A percentile compares a stretch with the other conserved stretches of the same genome.
Evolutionary conservation across 139 green algal species (phyloP).

Genomic region (Astrephomene gubernaculifera): DNA sequence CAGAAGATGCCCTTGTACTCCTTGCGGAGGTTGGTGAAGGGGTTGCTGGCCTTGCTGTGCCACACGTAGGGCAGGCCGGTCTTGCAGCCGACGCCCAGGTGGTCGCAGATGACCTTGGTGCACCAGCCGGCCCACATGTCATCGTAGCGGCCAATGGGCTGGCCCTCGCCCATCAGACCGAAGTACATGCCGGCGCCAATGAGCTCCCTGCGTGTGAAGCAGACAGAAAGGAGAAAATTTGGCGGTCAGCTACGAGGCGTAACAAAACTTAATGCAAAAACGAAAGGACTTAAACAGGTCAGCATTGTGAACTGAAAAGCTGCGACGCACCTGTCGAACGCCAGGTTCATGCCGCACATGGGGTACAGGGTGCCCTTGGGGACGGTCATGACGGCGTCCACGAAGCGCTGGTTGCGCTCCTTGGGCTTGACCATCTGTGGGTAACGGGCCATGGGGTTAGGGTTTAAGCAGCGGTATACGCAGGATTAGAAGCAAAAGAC

Average conservation of each 20-base stretch:
- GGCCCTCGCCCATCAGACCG: slow-evolving; percentile 96
- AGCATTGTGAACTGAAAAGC: background rate
- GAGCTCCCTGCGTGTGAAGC: slow-evolving; percentile 62
- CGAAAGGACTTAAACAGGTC: too few relatives aligned
- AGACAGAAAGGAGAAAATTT: too few relatives aligned
- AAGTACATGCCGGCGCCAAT: slow-evolving; percentile 99
- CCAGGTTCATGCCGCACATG: slow-evolving; percentile 99
- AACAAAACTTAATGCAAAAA: too few relatives aligned
- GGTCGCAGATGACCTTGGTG: slow-evolving; percentile 96
- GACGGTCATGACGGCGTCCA: slow-evolving; percentile 96
- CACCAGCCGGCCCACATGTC: slow-evolving; percentile 99
- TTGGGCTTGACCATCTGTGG: slow-evolving; percentile 95
- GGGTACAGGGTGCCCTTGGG: slow-evolving; percentile 95
- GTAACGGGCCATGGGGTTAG: too few relatives aligned
- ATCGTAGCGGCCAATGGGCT: slow-evolving; percentile 95
- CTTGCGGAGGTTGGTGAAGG: slow-evolving; percentile 97
- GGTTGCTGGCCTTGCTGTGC: slow-evolving; percentile 97
- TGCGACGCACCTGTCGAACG: slow-evolving; percentile 83
- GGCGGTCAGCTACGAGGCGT: too few relatives aligned
- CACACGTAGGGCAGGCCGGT: slow-evolving; percentile 97
- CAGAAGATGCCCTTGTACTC: slow-evolving; percentile 99
- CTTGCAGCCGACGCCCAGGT: slow-evolving; percentile 94
- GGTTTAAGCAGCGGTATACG: too few relatives aligned
- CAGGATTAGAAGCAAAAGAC: too few relatives aligned
- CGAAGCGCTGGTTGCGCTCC: slow-evolving; percentile 95